Conservation (phyloP, 176 grass and related monocot species). For the Leersia perrieri region DNA sequence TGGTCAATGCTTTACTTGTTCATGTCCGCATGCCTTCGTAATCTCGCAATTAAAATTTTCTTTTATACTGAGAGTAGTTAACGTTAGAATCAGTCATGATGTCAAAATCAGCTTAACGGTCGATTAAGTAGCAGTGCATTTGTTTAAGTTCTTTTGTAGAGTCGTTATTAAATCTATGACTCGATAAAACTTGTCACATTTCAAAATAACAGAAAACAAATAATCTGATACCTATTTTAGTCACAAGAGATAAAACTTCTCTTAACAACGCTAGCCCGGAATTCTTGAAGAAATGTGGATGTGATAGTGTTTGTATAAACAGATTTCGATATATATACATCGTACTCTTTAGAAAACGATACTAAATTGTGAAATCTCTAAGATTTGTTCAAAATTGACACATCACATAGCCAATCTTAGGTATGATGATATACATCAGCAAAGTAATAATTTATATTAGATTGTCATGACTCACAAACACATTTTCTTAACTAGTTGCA, state of each 20-base stretch:
- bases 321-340: neutral
- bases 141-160: neutral
- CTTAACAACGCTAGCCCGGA: neutral
- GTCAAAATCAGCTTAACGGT: neutral
- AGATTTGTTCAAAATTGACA: neutral
- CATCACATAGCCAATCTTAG: neutral
- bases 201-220: neutral
- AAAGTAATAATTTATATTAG: conserved; percentile 3
- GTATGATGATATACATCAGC: neutral
- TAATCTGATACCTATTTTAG: neutral
- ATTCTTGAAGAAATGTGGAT: neutral
- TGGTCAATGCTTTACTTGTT: neutral
- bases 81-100: neutral
- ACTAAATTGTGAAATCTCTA: neutral
- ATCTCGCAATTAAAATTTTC: neutral
- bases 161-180: neutral
- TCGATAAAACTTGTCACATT: neutral
- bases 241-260: neutral
- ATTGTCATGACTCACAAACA: conserved; percentile 10
- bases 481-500: conserved; percentile 23
- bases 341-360: neutral
- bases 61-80: neutral
- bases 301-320: neutral
- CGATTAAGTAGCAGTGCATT: neutral
- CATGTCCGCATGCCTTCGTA: neutral